These are phyloP conservation scores for Sphagnum contortum DNA, from an alignment of 225 moss, liverwort and hornwort genomes.

Conservation along the genomic window DNA sequence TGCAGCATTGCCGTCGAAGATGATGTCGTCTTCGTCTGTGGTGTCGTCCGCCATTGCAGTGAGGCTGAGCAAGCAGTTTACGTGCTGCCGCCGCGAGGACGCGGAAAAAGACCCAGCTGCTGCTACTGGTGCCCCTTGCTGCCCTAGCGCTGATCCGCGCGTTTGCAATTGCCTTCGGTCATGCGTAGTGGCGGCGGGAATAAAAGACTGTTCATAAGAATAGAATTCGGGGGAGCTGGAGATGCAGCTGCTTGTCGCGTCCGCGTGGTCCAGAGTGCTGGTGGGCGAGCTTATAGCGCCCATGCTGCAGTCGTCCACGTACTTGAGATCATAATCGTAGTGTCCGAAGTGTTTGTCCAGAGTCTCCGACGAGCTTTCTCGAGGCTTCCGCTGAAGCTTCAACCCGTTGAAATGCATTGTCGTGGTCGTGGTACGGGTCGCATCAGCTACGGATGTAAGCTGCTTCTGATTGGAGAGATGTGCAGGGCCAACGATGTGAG, in stretches of 20 bases:
- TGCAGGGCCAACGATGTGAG: conserved; percentile 12
- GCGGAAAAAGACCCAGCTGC: too few species aligned
- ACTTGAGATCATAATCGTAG: conserved; percentile 16
- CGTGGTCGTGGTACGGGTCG: conserved; percentile 1
- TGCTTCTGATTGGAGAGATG: conserved; percentile 25
- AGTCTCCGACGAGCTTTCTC: conserved; percentile 35
- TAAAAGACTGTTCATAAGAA: too few species aligned
- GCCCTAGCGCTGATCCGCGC: too few species aligned
- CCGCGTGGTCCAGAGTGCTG: too few species aligned
- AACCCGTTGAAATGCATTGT: conserved; percentile 13
- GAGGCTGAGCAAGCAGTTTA: conserved; percentile 38
- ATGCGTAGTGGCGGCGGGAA: too few species aligned
- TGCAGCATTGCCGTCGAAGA: conserved; percentile 16
- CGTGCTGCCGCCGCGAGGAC: too few species aligned
- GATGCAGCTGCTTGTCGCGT: too few species aligned
- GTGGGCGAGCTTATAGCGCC: too few species aligned
- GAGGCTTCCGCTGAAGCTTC: conserved; percentile 11
- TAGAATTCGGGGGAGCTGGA: too few species aligned
- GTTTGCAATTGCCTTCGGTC: too few species aligned
- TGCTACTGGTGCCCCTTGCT: too few species aligned
- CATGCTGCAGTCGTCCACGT: too few species aligned
- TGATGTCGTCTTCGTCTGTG: conserved; percentile 53
- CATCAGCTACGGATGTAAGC: conserved; percentile 18
- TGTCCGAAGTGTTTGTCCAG: conserved; percentile 47
- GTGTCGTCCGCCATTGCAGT: conserved; percentile 56